Evolutionary conservation across 2,329 filamentous ascomycete species (phyloP), one percentile per base, ranked within the genome.

Genomic region (Gaeumannomyces sp.): DNA sequence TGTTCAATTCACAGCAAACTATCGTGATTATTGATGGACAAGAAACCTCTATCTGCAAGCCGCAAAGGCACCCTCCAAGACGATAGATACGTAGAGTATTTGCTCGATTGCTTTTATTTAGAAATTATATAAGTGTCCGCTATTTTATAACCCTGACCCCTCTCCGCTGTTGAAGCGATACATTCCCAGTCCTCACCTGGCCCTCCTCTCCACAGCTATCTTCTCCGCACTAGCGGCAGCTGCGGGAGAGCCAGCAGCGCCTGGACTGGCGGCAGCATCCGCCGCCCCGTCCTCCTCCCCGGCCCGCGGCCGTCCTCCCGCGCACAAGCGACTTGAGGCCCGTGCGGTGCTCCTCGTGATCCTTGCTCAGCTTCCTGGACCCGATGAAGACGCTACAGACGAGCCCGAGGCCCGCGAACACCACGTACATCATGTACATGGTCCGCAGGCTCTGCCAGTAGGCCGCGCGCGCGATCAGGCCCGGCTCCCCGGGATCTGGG

Each of bases 401-500:
- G 11, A 86, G 71, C 0, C 81, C 84, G 0, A 81, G 64, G 1
- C 73, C 82, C 0, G 81, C 76, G 61, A 85, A 77, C 27, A 76
- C 80, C 0, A 81, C 79, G 68, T 83, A 87, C 66, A 86, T 78
- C 64, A 85, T 84, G 69, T 80, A 87, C 84, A 88, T 86, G 65
- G 78, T 81, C 61, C 77, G 76, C 67, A 87, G 69, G 62, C 81
- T 79, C 57, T 75, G 75, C 75, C 80, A 81, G 69, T 82, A 86
- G 0, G 83, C 82, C 0, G 69, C 72, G 38, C 78, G 76, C 2
- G 80, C 81, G 2, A 79, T 70, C 13, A 69, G 68, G 2, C 75
- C 81, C 61, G 85, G 77, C 2, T 74, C 73, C 0, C 77, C 75
- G 0, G 80, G 10, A 91, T 76, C 0, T 71, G 68, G n/a, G 80